Evolutionary conservation across 441 rosid genomes (phyloP).

Genomic region (Gossypium schwendimanii): DNA sequence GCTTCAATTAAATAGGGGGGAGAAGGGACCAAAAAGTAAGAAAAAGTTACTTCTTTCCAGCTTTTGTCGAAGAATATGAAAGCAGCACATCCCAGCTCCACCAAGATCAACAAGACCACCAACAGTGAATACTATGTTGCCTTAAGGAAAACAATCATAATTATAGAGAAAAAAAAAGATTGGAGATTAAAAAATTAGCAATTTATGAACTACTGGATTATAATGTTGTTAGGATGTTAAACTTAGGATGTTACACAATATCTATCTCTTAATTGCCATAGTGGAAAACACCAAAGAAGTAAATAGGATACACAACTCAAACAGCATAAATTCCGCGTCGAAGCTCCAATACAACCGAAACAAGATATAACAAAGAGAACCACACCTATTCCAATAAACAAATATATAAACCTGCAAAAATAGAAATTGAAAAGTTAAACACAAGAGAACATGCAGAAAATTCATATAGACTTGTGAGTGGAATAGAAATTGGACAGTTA

Average conservation of each 20-base stretch:
- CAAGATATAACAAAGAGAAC: conserved; percentile 80
- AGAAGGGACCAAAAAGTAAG: conserved; percentile 1
- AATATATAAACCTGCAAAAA: conserved; percentile 79
- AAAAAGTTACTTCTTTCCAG: conserved; percentile 71
- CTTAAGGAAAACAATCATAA: conserved; percentile 52
- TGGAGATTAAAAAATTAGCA: not conserved
- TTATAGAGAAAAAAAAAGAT: conserved; percentile 6
- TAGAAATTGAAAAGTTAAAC: conserved; percentile 5
- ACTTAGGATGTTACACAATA: not conserved
- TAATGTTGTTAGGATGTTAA: not conserved
- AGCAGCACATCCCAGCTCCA: conserved; percentile 81
- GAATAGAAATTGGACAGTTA: not conserved
- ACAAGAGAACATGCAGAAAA: not conserved
- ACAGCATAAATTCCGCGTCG: conserved; percentile 84
- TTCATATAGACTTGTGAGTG: not conserved
- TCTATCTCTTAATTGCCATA: conserved; percentile 1
- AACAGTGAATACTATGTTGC: conserved; percentile 61
- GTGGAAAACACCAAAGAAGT: not conserved
- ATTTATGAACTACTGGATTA: not conserved
- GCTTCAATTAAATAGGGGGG: not conserved
- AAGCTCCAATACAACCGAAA: conserved; percentile 77
- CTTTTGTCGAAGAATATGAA: conserved; percentile 78
- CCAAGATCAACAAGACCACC: conserved; percentile 78
- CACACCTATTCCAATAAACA: conserved; percentile 80
- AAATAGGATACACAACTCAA: conserved; percentile 82